Percentiles rank a stretch among this genome's conserved stretches.
Evolutionary conservation across 768 basidiomycete genomes (phyloP).

Genomic region (Pluteus cervinus): DNA sequence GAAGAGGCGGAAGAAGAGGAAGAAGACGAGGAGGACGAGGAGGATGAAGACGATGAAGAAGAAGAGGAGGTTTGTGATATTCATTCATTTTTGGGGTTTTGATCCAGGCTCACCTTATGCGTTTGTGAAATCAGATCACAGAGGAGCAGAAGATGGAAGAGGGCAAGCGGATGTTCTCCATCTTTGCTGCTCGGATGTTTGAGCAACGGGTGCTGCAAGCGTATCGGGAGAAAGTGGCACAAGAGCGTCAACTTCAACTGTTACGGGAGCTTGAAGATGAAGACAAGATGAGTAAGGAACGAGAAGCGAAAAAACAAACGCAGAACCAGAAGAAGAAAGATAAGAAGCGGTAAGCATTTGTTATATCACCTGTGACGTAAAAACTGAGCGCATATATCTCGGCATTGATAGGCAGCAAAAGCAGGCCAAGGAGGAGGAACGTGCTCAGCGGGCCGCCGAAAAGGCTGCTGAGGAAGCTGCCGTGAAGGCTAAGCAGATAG

Average conservation of each 20-base stretch:
- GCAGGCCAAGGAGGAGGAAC: constrained; percentile 87
- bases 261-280: constrained; percentile 95
- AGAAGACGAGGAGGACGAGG: constrained; percentile 63
- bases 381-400: constrained; percentile 1
- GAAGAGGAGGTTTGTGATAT: constrained; percentile 44
- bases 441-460: constrained; percentile 76
- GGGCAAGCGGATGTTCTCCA: constrained; percentile 98
- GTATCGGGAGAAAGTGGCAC: constrained; percentile 94
- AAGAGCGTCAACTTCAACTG: constrained; percentile 90
- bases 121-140: constrained; percentile 60
- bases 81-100: constrained; percentile 10
- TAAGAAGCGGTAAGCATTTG: constrained; percentile 64
- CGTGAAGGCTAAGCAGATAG: constrained; percentile 65
- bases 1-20: constrained; percentile 56
- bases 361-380: constrained; percentile 6
- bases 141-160: constrained; percentile 99
- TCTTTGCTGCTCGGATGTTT: constrained; percentile 99
- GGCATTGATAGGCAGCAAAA: constrained; percentile 72
- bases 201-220: constrained; percentile 97
- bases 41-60: constrained; percentile 54
- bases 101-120: constrained; percentile 10
- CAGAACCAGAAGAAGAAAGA: constrained; percentile 99
- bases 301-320: constrained; percentile 88
- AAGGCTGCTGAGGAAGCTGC: constrained; percentile 84
- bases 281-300: constrained; percentile 78